Base-by-base conservation (phyloP, 768 basidiomycete species). In the Clitopilus hobsonii region DNA sequence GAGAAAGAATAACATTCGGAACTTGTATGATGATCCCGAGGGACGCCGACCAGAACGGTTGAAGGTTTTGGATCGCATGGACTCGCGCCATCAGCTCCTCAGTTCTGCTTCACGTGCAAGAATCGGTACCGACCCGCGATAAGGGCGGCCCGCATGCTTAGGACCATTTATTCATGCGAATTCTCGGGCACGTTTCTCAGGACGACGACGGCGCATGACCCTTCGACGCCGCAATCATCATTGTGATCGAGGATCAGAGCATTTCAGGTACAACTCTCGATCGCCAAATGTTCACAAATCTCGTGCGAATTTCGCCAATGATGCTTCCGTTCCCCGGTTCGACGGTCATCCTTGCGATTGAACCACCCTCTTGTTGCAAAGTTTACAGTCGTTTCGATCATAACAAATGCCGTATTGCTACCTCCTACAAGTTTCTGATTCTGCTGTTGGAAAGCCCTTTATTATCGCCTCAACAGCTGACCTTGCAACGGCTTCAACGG, bases 61-160 rank as follows among this genome's bases (percentile, higher is more conserved):
- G 50, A 64, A 66, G 58, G 67, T 68, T 65, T 58, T 64, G 63
- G 60, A 65, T 56, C 68, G 53, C 62, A 62, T 68, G 68, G 58
- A 28, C 50, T 20, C 41, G 41, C 41, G 41, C n/a, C 41, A 23
- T 4, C 41, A 45, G 22, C 41, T 45, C 41, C 41, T 45, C 41
- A 45, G 41, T 18, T 3, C 10, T 7, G 41, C 2, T 32, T 54
- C 64, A 55, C 47, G 56, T 59, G 52, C 56, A 36, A n/a, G n/a
- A n/a, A 49, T 68, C 71, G 71, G 70, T 56, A 64, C 69, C 72
- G 71, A 69, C 52, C 32, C 67, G 60, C 66, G 67, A 66, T 62
- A 63, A 64, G 62, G 63, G 61, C 67, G 65, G 67, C 56, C 60
- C 59, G 64, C 55, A 51, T 55, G 29, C 32, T 63, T 58, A 60